These are phyloP conservation scores for Waltergamsia citrina DNA, from an alignment of 2,329 filamentous ascomycete species.

Conservation along the genomic window DNA sequence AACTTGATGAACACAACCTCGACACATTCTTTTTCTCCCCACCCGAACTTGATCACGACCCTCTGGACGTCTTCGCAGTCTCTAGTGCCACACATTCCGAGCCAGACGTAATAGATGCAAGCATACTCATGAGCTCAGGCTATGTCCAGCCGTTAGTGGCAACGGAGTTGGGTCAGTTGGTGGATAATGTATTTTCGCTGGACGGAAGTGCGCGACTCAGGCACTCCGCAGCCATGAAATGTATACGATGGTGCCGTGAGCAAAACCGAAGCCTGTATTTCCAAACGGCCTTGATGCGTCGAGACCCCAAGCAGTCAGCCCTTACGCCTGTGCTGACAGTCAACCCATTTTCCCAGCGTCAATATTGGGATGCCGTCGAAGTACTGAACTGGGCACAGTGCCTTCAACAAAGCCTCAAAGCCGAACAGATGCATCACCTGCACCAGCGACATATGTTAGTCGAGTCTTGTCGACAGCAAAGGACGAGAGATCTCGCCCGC, in stretches of 20 bases:
- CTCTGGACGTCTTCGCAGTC: conserved; percentile 56
- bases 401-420: conserved; percentile 22
- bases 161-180: conserved; percentile 63
- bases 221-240: conserved; percentile 74
- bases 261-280: conserved; percentile 6
- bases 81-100: conserved; percentile 67
- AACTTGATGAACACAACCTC: conserved; percentile 48
- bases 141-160: conserved; percentile 72
- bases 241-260: conserved; percentile 58
- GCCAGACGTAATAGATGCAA: conserved; percentile 81
- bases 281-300: conserved; percentile 7
- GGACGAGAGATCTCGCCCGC: neutral
- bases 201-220: conserved; percentile 75
- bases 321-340: conserved; percentile 6
- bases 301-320: conserved; percentile 3
- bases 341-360: conserved; percentile 9
- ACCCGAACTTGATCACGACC: conserved; percentile 13
- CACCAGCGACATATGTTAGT: neutral
- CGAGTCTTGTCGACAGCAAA: neutral
- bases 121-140: conserved; percentile 83
- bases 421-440: conserved; percentile 12
- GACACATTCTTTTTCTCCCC: conserved; percentile 57
- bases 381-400: conserved; percentile 26
- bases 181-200: conserved; percentile 67
- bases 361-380: conserved; percentile 20